Percentiles rank a stretch among this genome's conserved stretches.
Conservation (phyloP, 2,329 filamentous ascomycete species). For the Didymella lethalis region DNA sequence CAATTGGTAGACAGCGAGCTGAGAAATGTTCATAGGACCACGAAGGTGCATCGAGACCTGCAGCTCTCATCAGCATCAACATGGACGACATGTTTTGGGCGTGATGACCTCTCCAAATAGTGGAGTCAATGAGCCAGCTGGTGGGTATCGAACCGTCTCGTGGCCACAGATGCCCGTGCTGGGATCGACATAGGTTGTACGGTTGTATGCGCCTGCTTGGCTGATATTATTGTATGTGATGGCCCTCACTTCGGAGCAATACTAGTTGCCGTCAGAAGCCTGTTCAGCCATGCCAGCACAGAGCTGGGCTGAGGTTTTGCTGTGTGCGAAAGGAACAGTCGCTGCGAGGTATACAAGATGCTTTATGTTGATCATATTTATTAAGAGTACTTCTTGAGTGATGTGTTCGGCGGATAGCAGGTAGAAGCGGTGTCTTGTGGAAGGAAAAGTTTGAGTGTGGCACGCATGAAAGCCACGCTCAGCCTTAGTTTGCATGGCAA, state of each 20-base stretch:
- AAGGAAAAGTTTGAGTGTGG: background rate
- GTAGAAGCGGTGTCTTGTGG: background rate
- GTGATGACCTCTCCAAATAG: conserved; percentile 71
- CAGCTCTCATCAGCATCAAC: conserved; percentile 6
- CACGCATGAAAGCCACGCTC: background rate
- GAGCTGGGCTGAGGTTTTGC: conserved; percentile 43
- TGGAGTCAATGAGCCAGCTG: conserved; percentile 69
- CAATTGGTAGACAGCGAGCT: conserved; percentile 73
- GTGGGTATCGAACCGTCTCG: conserved; percentile 62
- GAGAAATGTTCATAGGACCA: conserved; percentile 71
- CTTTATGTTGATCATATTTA: conserved; percentile 31
- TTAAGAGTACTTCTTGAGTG: conserved; percentile 13
- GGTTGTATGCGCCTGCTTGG: conserved; percentile 68
- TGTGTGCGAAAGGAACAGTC: conserved; percentile 24
- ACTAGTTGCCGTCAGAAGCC: conserved; percentile 65
- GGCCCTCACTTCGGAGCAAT: conserved; percentile 69
- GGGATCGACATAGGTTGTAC: conserved; percentile 67
- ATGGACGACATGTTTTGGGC: background rate
- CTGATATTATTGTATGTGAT: conserved; percentile 73
- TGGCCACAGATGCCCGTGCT: conserved; percentile 64
- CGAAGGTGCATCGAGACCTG: conserved; percentile 77
- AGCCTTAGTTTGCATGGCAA: background rate
- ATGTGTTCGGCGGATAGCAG: conserved; percentile 9
- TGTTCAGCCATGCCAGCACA: conserved; percentile 45
- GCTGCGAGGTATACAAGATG: conserved; percentile 27